Evolutionary conservation across 1,139 yeast species (phyloP).

Genomic region (Taphrina wiesneri): DNA sequence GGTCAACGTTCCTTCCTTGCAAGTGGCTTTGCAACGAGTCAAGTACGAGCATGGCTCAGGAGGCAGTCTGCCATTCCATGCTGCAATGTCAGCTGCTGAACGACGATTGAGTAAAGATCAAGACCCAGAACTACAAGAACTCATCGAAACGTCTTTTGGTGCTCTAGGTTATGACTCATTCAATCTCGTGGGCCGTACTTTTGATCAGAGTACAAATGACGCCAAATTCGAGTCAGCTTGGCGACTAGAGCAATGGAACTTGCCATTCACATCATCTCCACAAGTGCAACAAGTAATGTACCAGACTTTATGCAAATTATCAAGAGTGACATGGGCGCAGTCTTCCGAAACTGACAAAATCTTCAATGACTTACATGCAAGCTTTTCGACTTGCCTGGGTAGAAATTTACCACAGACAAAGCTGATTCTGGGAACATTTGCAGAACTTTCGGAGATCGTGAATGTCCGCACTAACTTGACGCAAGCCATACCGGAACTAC

Average conservation of each 20-base stretch:
- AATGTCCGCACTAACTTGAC: background rate
- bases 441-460: background rate
- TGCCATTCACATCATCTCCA: constrained; percentile 52
- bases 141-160: background rate
- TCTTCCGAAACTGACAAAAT: background rate
- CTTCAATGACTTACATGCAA: background rate
- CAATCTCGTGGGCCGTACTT: constrained; percentile 1
- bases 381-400: background rate
- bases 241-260: constrained; percentile 72
- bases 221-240: constrained; percentile 58
- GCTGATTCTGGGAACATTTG: constrained; percentile 24
- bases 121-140: constrained; percentile 35
- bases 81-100: constrained; percentile 49
- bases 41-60: constrained; percentile 49
- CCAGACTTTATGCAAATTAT: constrained; percentile 46
- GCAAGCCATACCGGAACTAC: background rate
- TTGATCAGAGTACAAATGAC: constrained; percentile 18
- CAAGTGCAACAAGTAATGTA: constrained; percentile 54
- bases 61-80: constrained; percentile 54
- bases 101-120: constrained; percentile 18
- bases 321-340: constrained; percentile 46
- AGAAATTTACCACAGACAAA: background rate
- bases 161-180: background rate
- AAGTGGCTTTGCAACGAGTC: constrained; percentile 51
- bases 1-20: constrained; percentile 51